A percentile compares a stretch with the other conserved stretches of the same genome.
These are phyloP conservation scores for Auriscalpium orientale DNA, from an alignment of 768 basidiomycete genomes.

Conservation along the genomic window DNA sequence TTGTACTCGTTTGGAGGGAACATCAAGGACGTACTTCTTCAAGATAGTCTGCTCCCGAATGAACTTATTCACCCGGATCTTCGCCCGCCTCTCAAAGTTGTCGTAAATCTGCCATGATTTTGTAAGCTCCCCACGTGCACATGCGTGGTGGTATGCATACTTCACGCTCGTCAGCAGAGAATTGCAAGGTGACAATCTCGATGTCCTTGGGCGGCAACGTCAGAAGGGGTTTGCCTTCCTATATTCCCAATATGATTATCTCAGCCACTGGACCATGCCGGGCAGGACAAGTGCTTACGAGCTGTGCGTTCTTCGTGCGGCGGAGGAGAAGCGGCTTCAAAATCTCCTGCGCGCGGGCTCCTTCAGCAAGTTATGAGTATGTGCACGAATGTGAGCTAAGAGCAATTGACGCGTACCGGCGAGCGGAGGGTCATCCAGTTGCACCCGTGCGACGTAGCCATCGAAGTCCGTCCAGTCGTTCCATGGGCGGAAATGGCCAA, in stretches of 20 bases:
- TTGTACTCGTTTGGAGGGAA: not conserved
- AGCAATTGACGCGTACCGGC: constrained; percentile 35
- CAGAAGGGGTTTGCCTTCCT: constrained; percentile 64
- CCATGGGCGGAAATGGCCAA: constrained; percentile 61
- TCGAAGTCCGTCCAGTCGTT: constrained; percentile 70
- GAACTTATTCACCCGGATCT: constrained; percentile 51
- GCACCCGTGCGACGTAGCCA: constrained; percentile 44
- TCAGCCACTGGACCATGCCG: no score
- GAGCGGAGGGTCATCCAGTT: constrained; percentile 48
- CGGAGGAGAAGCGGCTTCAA: constrained; percentile 62
- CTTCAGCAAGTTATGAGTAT: constrained; percentile 14
- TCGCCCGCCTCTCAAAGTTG: constrained; percentile 45
- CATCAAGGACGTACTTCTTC: constrained; percentile 47
- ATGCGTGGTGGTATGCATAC: constrained; percentile 25
- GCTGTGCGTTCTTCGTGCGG: constrained; percentile 57
- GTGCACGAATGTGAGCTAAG: no score
- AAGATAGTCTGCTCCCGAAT: constrained; percentile 57
- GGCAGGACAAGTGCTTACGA: constrained; percentile 18
- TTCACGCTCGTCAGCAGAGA: constrained; percentile 58
- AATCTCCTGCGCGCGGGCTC: constrained; percentile 58
- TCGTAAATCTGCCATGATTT: constrained; percentile 40
- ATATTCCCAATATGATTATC: not conserved
- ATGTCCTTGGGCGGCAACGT: constrained; percentile 54
- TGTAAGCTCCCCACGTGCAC: no score
- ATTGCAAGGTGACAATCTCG: constrained; percentile 51